Evolutionary conservation across 2,329 filamentous ascomycete species (phyloP).

Genomic region (Rhynchosporium agropyri): DNA sequence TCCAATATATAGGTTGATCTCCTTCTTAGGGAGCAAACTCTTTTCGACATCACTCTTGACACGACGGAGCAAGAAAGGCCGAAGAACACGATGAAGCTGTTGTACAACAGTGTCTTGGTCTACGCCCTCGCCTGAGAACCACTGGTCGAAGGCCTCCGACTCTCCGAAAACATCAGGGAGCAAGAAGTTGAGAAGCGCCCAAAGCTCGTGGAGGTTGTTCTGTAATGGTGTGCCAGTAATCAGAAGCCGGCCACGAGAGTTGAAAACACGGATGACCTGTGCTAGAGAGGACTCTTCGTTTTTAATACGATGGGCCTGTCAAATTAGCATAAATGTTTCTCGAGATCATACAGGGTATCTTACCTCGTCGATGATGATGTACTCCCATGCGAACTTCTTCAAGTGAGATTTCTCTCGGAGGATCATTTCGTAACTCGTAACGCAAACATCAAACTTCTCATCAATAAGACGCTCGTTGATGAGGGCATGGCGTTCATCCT

Average conservation of each 20-base stretch:
- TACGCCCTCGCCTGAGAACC: slow-evolving; percentile 88
- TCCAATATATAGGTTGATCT: slow-evolving; percentile 93
- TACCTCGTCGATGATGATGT: slow-evolving; percentile 96
- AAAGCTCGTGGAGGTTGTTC: slow-evolving; percentile 97
- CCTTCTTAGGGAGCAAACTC: slow-evolving; percentile 95
- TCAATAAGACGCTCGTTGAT: slow-evolving; percentile 92
- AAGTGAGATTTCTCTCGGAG: slow-evolving; percentile 90
- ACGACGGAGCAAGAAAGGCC: slow-evolving; percentile 90
- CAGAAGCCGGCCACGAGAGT: slow-evolving; percentile 89
- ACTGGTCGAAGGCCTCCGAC: slow-evolving; percentile 93
- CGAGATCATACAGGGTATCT: slow-evolving; percentile 1
- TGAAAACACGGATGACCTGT: slow-evolving; percentile 94
- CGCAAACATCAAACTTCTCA: slow-evolving; percentile 95
- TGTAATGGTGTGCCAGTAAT: slow-evolving; percentile 97
- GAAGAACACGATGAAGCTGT: slow-evolving; percentile 88
- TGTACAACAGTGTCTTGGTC: slow-evolving; percentile 96
- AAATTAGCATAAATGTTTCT: slow-evolving; percentile 22
- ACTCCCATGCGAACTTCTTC: slow-evolving; percentile 99
- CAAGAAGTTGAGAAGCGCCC: slow-evolving; percentile 95
- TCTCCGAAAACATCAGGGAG: slow-evolving; percentile 98
- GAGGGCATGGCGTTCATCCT: slow-evolving; percentile 85
- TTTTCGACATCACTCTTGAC: slow-evolving; percentile 99
- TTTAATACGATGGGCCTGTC: slow-evolving; percentile 87
- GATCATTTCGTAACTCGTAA: slow-evolving; percentile 99
- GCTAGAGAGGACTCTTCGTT: slow-evolving; percentile 97